Base-by-base conservation (phyloP, 768 basidiomycete genomes). In the Suillus brevipes region DNA sequence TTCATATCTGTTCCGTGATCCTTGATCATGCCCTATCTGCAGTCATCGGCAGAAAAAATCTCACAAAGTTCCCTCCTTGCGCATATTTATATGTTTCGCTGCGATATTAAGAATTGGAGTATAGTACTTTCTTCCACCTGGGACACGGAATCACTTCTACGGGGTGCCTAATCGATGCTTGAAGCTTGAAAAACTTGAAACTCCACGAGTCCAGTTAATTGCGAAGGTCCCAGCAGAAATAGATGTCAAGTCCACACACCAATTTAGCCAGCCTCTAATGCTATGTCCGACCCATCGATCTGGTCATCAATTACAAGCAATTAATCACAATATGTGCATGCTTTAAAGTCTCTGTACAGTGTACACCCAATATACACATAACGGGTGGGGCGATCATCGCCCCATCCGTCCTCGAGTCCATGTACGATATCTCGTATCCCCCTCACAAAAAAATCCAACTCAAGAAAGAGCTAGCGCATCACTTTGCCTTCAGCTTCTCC, bases 401-500 rank as follows among this genome's bases (percentile, higher is more conserved):
- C 23, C 13, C n/a, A 23, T 23, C 6, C 25, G 6, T 23, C 14
- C 25, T 12, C 49, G 25, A 25, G 3, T 8, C 8, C 50, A 31
- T 31, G 31, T 31, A 10, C 50, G 31, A 52, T 52, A 52, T 53
- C 52, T 53, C 4, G 52, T 4, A 9, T 6, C 50, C 20, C 8
- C 18, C 52, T 53, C 50, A 53, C 18, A n/a, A 34, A 53, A 31
- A 18, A 12, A 12, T 6, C 10, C 20, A 55, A 20, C 20, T 10
- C 6, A 55, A 36, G 34, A 55, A 55, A 3, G 20, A n/a, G 36
- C 20, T 5, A 20, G 5, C 53, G 34, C 12, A 20, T 59, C 25
- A 59, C 40, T 59, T 31, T 6, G 18, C 58, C 18, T 76, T 70
- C 40, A 76, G 47, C 3, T 66, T 69, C 49, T 75, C 73, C 5